Conservation (phyloP, 2,329 filamentous ascomycete species). For the Purpureocillium lavendulum region DNA sequence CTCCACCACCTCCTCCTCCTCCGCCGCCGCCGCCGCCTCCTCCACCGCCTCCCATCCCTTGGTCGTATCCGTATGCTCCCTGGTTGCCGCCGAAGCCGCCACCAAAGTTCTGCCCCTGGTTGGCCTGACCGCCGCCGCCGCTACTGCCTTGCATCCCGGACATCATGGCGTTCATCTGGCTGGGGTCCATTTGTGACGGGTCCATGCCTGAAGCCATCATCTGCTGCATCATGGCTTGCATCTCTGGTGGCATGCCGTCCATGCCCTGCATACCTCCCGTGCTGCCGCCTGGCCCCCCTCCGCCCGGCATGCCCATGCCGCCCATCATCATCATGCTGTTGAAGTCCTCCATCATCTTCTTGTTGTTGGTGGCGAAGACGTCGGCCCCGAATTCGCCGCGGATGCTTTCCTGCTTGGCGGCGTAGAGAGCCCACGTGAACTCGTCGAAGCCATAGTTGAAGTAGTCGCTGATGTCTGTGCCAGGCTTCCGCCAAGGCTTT, state of each 20-base stretch:
- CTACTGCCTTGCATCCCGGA: constrained; percentile 44
- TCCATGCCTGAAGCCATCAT: constrained; percentile 61
- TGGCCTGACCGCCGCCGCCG: constrained; percentile 34
- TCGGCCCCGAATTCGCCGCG: constrained; percentile 67
- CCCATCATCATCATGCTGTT: constrained; percentile 61
- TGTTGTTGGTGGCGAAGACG: constrained; percentile 53
- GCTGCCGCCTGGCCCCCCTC: constrained; percentile 19
- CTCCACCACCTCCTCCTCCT: constrained; percentile 18
- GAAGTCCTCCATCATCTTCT: constrained; percentile 72
- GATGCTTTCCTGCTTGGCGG: constrained; percentile 75
- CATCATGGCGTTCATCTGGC: constrained; percentile 51
- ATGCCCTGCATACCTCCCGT: constrained; percentile 42
- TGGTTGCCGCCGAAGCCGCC: constrained; percentile 45
- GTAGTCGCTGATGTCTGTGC: constrained; percentile 91
- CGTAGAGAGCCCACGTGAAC: constrained; percentile 95
- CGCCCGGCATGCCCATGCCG: constrained; percentile 35
- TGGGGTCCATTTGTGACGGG: constrained; percentile 57
- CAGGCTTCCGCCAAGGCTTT: constrained; percentile 92
- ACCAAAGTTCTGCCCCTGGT: constrained; percentile 43
- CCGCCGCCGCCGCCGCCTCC: constrained; percentile 17
- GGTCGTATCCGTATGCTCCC: constrained; percentile 42
- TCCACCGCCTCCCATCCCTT: constrained; percentile 33
- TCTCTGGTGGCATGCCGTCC: constrained; percentile 57
- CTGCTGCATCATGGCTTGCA: constrained; percentile 63
- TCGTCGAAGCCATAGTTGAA: constrained; percentile 99